Evolutionary conservation across 2,329 filamentous ascomycete genomes (phyloP).

Genomic region (Pyricularia pennisetigena): DNA sequence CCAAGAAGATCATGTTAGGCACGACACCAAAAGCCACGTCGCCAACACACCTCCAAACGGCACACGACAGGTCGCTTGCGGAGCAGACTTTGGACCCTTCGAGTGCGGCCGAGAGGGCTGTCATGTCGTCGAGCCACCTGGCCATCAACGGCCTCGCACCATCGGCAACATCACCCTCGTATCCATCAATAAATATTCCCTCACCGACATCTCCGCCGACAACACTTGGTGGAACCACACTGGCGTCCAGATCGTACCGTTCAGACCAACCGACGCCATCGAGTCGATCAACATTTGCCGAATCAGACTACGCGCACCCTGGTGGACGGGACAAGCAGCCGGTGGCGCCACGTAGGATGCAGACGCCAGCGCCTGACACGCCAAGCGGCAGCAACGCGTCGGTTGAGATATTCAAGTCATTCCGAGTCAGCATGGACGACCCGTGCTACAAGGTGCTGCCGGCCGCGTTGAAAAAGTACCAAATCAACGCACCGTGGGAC

Average conservation of each 20-base stretch:
- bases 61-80: constrained; percentile 55
- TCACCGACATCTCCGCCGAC: constrained; percentile 60
- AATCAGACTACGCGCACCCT: constrained; percentile 31
- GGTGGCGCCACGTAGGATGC: constrained; percentile 43
- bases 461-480: constrained; percentile 93
- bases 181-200: constrained; percentile 56
- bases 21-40: constrained; percentile 66
- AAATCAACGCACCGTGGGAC: constrained; percentile 95
- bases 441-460: constrained; percentile 96
- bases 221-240: constrained; percentile 36
- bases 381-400: constrained; percentile 45
- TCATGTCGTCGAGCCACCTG: constrained; percentile 59
- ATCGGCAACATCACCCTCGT: constrained; percentile 42
- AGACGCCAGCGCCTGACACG: constrained; percentile 53
- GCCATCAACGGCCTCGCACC: constrained; percentile 57
- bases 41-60: constrained; percentile 60
- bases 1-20: constrained; percentile 64
- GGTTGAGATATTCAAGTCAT: constrained; percentile 98
- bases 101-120: constrained; percentile 56
- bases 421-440: constrained; percentile 95
- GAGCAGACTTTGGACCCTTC: constrained; percentile 60
- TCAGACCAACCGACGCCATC: constrained; percentile 45
- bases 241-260: constrained; percentile 52
- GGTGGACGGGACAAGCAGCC: constrained; percentile 24
- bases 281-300: constrained; percentile 44